Base-by-base conservation (phyloP, 2,329 filamentous ascomycete species). In the Cytospora leucostoma region DNA sequence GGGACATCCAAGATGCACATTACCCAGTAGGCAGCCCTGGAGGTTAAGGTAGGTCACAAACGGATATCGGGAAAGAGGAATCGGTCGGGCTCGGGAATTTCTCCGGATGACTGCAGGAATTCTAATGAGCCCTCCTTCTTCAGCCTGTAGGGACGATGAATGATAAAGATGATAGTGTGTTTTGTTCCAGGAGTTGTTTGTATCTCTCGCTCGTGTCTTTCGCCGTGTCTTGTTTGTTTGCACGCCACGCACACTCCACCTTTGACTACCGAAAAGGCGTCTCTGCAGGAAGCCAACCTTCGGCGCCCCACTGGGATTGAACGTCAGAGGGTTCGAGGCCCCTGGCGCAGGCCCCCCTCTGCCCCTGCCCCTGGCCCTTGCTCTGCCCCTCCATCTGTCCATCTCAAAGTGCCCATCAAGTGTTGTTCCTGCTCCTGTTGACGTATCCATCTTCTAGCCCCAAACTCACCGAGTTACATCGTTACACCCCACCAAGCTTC, bases 281-380 rank as follows among this genome's bases (percentile, higher is more conserved):
- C 49, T 59, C 57, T 59, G 57, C 57, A 59, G 37, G 50, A 60
- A 54, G 51, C 58, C 58, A 59, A 38, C 27, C 35, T 49, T 35
- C n/a, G 44, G 44, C 44, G 44, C 44, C 44, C 44, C 44, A 47
- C 44, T 47, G 44, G 27, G 4, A 21, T 21, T n/a, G 15, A 21
- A 19, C 44, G n/a, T 47, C 44, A 47, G 44, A 21, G 44, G 44
- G 44, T 47, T 47, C 44, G n/a, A 47, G 44, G 44, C 44, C n/a
- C 44, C n/a, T 27, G 27, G 27, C 27, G n/a, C n/a, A 47, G 40
- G 40, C 44, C n/a, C 44, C n/a, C 19, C 44, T 7, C 38, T 17
- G 11, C 12, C 38, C 44, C 44, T 21, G 44, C n/a, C 44, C 44
- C 44, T 21, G n/a, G 38, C 38, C 38, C 38, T 27, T 27, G 27